Conservation (phyloP, 2,329 filamentous ascomycete genomes). For the Hymenoscyphus scutula region DNA sequence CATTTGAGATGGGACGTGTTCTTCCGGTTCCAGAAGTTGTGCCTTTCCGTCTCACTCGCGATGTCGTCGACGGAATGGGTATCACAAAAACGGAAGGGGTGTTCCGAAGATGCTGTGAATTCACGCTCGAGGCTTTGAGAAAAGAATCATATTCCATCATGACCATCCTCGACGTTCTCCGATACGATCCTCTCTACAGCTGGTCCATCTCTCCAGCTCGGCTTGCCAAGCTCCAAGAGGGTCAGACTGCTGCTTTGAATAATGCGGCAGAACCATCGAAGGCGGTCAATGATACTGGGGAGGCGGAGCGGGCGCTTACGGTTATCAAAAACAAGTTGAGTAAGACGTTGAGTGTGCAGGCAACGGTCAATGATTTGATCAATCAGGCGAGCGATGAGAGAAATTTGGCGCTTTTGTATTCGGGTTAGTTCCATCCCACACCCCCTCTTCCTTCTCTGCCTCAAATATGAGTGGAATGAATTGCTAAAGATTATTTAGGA, state of each 20-base stretch:
- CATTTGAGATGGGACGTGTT: slow-evolving; percentile 95
- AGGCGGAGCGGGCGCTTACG: slow-evolving; percentile 87
- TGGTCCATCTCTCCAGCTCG: slow-evolving; percentile 82
- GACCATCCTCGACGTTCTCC: slow-evolving; percentile 94
- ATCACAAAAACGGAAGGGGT: slow-evolving; percentile 93
- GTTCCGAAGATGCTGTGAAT: slow-evolving; percentile 96
- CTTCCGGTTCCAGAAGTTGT: slow-evolving; percentile 93
- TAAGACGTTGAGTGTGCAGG: slow-evolving; percentile 89
- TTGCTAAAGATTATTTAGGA: slow-evolving; percentile 35
- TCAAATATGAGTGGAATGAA: background rate
- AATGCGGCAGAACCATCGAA: slow-evolving; percentile 36
- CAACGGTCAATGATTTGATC: slow-evolving; percentile 95
- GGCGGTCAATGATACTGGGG: slow-evolving; percentile 60
- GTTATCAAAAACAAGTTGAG: slow-evolving; percentile 95
- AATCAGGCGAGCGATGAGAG: slow-evolving; percentile 92
- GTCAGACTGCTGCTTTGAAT: slow-evolving; percentile 46
- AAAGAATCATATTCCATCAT: slow-evolving; percentile 96
- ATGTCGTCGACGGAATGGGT: slow-evolving; percentile 96
- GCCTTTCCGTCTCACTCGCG: slow-evolving; percentile 89
- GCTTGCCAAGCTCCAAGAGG: slow-evolving; percentile 63
- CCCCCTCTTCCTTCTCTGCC: background rate
- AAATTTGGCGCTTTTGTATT: slow-evolving; percentile 88
- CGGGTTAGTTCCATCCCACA: slow-evolving; percentile 39
- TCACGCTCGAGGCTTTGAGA: slow-evolving; percentile 90
- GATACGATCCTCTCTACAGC: slow-evolving; percentile 95